Evolutionary conservation across 1,284 basidiomycete species (phyloP).

Genomic region (Moniliella sp.): DNA sequence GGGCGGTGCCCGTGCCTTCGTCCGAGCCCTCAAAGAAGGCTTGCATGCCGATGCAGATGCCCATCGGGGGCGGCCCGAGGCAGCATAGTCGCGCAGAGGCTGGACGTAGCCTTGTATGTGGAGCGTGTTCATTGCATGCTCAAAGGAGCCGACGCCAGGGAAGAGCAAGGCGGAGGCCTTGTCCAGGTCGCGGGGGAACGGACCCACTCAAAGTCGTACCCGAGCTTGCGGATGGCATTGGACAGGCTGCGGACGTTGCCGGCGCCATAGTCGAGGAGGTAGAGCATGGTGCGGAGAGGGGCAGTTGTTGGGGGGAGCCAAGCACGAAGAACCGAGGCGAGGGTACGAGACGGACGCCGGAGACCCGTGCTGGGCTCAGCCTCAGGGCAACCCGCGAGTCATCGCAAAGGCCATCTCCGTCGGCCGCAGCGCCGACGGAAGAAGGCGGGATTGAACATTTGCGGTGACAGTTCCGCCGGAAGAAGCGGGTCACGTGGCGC

Average conservation of each 20-base stretch:
- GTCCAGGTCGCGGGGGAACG: conserved; percentile 55
- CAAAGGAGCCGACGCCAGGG: conserved; percentile 91
- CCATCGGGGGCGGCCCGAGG: conserved; percentile 68
- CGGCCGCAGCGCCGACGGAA: no score
- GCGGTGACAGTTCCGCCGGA: no score
- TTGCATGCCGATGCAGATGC: conserved; percentile 61
- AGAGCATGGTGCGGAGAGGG: conserved; percentile 14
- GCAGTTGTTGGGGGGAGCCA: no score
- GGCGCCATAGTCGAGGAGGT: conserved; percentile 31
- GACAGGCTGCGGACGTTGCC: conserved; percentile 43
- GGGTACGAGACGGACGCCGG: no score
- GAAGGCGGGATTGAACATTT: no score
- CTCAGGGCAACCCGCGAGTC: no score
- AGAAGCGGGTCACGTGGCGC: no score
- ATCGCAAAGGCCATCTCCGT: no score
- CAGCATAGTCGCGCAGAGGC: conserved; percentile 62
- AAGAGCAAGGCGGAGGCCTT: conserved; percentile 83
- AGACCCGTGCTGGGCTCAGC: no score
- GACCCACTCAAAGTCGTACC: conserved; percentile 78
- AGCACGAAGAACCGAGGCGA: no score
- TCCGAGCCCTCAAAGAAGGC: conserved; percentile 60
- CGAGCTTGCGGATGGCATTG: conserved; percentile 69
- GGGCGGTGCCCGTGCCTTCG: conserved; percentile 10
- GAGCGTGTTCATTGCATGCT: conserved; percentile 62
- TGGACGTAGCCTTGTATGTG: conserved; percentile 52